Conservation (phyloP, 1,284 basidiomycete species). For the Cerioporus squamosus region DNA sequence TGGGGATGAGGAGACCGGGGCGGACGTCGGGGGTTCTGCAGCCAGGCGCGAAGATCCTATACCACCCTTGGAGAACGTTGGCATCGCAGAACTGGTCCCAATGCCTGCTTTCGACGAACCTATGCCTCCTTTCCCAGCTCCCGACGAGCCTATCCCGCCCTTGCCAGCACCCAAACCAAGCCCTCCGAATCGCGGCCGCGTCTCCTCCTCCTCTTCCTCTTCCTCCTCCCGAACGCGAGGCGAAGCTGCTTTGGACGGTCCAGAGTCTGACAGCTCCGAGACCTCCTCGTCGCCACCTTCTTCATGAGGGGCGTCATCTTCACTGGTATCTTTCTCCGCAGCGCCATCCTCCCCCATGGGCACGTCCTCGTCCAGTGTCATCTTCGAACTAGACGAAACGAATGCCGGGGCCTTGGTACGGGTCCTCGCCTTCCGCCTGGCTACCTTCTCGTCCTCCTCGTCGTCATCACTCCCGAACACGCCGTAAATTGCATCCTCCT, state of each 20-base stretch:
- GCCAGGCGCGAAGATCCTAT: constrained; percentile 46
- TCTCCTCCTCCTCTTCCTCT: constrained; percentile 48
- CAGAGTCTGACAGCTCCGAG: constrained; percentile 34
- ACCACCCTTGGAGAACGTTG: constrained; percentile 46
- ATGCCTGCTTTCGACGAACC: constrained; percentile 36
- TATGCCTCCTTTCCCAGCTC: constrained; percentile 39
- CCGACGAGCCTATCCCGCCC: constrained; percentile 44
- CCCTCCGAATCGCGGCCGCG: constrained; percentile 50
- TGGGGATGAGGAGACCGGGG: constrained; percentile 18
- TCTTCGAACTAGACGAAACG: constrained; percentile 58
- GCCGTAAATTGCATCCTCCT: constrained; percentile 83
- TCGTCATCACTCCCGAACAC: constrained; percentile 81
- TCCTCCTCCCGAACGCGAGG: constrained; percentile 55
- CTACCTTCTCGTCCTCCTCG: constrained; percentile 41
- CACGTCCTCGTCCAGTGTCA: constrained; percentile 39
- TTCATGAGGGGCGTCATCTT: constrained; percentile 39
- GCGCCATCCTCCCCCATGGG: constrained; percentile 38
- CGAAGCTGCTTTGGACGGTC: constrained; percentile 53
- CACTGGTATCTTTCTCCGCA: constrained; percentile 32
- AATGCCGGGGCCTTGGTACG: constrained; percentile 86
- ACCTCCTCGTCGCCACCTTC: not conserved
- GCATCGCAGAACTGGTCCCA: constrained; percentile 19
- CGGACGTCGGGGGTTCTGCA: constrained; percentile 28
- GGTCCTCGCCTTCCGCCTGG: constrained; percentile 48
- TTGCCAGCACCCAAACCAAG: constrained; percentile 33